Conservation (phyloP, 2,329 filamentous ascomycete species). For the Byssothecium circinans region DNA sequence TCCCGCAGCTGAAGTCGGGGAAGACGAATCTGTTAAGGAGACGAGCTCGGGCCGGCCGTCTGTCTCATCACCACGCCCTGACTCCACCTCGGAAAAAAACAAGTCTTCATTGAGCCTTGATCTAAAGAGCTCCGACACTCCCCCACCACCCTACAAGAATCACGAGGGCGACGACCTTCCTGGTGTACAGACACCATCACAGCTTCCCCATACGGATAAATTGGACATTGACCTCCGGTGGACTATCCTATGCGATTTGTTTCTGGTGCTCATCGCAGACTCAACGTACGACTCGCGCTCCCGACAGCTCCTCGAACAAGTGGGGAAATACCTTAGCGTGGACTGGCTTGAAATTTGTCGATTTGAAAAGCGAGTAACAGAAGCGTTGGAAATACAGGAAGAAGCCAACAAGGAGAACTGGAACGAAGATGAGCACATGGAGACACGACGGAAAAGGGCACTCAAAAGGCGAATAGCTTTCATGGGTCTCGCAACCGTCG, state of each 20-base stretch:
- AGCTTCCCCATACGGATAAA: constrained; percentile 77
- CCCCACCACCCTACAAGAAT: constrained; percentile 56
- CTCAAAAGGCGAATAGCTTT: constrained; percentile 84
- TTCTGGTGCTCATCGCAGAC: constrained; percentile 94
- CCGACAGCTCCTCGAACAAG: constrained; percentile 77
- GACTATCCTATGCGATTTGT: constrained; percentile 95
- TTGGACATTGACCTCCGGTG: constrained; percentile 95
- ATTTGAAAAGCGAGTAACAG: constrained; percentile 96
- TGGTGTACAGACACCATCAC: constrained; percentile 77
- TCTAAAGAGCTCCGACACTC: constrained; percentile 47
- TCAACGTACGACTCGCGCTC: constrained; percentile 90
- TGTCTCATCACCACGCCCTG: constrained; percentile 36
- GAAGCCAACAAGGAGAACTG: constrained; percentile 92
- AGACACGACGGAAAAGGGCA: constrained; percentile 76
- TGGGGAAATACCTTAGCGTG: constrained; percentile 78
- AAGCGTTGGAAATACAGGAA: constrained; percentile 97
- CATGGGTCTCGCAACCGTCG: constrained; percentile 96
- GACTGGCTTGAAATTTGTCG: constrained; percentile 91
- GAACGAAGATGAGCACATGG: constrained; percentile 96
- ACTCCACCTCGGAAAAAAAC: constrained; percentile 19
- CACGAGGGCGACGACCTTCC: constrained; percentile 71
- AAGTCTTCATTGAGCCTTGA: constrained; percentile 35
- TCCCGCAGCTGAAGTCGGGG: constrained; percentile 66
- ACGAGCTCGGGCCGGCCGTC: constrained; percentile 37
- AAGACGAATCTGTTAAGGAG: constrained; percentile 5